A percentile compares a stretch with the other conserved stretches of the same genome.
Evolutionary conservation across 768 basidiomycete genomes (phyloP).

Genomic region (Naganishia friedmannii): DNA sequence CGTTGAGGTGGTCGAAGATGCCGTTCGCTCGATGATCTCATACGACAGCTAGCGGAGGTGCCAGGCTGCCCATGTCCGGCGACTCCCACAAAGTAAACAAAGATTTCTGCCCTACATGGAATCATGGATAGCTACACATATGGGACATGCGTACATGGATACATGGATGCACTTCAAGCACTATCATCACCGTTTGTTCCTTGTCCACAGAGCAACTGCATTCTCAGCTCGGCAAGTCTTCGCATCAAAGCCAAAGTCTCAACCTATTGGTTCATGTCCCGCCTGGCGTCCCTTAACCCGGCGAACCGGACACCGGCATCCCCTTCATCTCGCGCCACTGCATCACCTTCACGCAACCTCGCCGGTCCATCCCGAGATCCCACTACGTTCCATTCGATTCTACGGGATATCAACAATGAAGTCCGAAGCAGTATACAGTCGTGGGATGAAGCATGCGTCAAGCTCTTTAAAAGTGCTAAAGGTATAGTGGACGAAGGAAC

Average conservation of each 20-base stretch:
- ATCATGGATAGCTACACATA: no score
- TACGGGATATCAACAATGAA: conserved; percentile 20
- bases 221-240: no score
- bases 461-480: conserved; percentile 14
- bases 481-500: conserved; percentile 17
- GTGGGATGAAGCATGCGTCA: conserved; percentile 14
- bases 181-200: not conserved
- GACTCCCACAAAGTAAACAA: conserved; percentile 18
- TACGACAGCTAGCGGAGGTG: not conserved
- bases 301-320: conserved; percentile 17
- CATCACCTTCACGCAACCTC: conserved; percentile 10
- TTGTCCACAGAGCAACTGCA: no score
- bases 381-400: conserved; percentile 12
- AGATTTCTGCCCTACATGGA: not conserved
- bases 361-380: not conserved
- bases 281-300: conserved; percentile 19
- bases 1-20: no score
- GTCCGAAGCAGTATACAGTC: not conserved
- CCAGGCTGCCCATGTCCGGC: not conserved
- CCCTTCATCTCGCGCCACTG: conserved; percentile 14
- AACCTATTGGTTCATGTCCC: not conserved
- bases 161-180: not conserved
- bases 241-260: no score
- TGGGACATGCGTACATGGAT: no score
- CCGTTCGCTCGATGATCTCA: not conserved